A percentile compares a stretch with the other conserved stretches of the same genome.
Evolutionary conservation across 2,329 filamentous ascomycete species (phyloP).

Genomic region (Paecilomyces formosus): DNA sequence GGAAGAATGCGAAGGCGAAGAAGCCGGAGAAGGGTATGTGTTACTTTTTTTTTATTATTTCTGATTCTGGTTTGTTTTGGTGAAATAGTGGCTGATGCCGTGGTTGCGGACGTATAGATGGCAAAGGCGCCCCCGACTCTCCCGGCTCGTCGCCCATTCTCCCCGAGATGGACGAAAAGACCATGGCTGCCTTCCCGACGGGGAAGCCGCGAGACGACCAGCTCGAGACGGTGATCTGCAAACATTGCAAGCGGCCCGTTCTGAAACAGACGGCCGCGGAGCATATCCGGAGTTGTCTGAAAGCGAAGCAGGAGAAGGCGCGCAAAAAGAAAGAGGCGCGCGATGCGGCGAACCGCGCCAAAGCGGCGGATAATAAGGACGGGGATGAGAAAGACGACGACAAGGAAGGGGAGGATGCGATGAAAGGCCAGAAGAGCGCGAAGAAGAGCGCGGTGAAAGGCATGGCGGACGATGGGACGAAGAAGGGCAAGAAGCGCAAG

Average conservation of each 20-base stretch:
- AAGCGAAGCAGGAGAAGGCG: constrained; percentile 75
- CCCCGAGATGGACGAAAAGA: constrained; percentile 63
- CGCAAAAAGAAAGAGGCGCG: constrained; percentile 69
- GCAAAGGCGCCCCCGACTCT: constrained; percentile 22
- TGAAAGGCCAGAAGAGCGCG: constrained; percentile 55
- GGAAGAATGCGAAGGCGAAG: constrained; percentile 25
- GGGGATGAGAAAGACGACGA: constrained; percentile 35
- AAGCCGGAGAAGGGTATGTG: constrained; percentile 13
- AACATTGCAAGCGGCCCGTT: constrained; percentile 87
- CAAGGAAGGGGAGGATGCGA: constrained; percentile 35
- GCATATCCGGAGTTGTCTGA: constrained; percentile 78
- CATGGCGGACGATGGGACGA: constrained; percentile 48
- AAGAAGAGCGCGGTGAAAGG: constrained; percentile 50
- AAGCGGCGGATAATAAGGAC: constrained; percentile 38
- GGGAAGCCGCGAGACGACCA: constrained; percentile 74
- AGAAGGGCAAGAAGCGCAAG: constrained; percentile 71
- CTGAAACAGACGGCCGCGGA: constrained; percentile 65
- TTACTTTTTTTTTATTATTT: too few relatives aligned
- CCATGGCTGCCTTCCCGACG: constrained; percentile 71
- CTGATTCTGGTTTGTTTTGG: too few relatives aligned
- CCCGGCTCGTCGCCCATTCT: constrained; percentile 34
- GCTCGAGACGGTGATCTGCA: constrained; percentile 76
- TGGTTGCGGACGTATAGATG: constrained; percentile 7
- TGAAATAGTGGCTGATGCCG: too few relatives aligned
- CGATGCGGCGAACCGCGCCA: constrained; percentile 60